Base-by-base conservation (phyloP, 2,329 filamentous ascomycete species). In the Pestalotiopsis fici region DNA sequence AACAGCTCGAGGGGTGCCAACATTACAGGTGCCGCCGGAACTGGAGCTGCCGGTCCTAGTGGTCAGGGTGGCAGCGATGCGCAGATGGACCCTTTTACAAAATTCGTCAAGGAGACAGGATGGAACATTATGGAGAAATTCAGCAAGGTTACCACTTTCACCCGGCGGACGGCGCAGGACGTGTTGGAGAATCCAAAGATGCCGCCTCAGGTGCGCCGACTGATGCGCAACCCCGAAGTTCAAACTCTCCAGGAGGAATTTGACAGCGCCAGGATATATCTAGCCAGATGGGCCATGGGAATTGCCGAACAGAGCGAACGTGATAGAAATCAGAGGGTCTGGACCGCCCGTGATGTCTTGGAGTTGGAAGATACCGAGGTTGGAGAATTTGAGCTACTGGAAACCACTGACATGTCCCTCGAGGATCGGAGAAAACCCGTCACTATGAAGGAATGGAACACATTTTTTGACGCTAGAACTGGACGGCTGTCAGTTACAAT, bases 41-140 rank as follows among this genome's bases (percentile, higher is more conserved):
- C 77, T 60, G 78, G 73, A 4, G 71, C 78, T 21, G 78, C 78
- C 4, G 78, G 79, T 2, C 70, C 82, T 18, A 82, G 82, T 66
- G 72, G 78, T 67, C 73, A 77, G 55, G 76, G 83, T 67, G 71
- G 73, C 12, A 50, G n/a, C 3, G 93, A 95, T 73, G 93, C 89
- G 1, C 88, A 89, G 62, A 97, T 97, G 93, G 95, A 99, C 75
- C 95, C 95, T 0, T 89, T 99, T 61, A 93, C 93, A 71, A 98
- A 97, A 79, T 93, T 95, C 59, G 86, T 98, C 71, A 98, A 98
- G 78, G 95, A 98, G 78, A 94, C 95, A 0, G 90, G 95, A 39
- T 99, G 96, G 96, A 98, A 93, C 71, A 90, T 99, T 66, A 88
- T 99, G 82, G 96, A 99, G 80, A 96, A 97, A 78, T 92, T 99